Percentiles rank a stretch among this genome's conserved stretches.
phyloP scores from a whole-genome alignment of 2,329 filamentous ascomycete genomes.

The Exophiala mesophila region DNA sequence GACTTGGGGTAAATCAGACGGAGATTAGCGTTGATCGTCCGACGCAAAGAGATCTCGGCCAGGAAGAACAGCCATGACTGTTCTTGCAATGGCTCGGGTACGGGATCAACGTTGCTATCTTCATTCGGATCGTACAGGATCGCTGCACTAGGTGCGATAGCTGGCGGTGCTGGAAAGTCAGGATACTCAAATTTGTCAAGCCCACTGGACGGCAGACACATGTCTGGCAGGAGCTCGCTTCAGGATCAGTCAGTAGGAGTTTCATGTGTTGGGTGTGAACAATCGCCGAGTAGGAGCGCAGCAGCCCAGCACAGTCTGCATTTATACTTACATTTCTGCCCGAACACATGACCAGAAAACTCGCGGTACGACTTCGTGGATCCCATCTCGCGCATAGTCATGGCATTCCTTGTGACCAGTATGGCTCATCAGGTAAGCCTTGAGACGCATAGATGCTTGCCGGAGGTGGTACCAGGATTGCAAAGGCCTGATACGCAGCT shows the following conservation, averaged over 20 bases:
- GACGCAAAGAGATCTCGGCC: not conserved
- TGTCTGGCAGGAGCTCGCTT: not conserved
- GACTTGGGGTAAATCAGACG: not conserved
- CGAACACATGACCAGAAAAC: not conserved
- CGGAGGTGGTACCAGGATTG: not conserved
- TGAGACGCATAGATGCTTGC: not conserved
- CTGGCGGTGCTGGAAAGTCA: not conserved
- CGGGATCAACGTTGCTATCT: not conserved
- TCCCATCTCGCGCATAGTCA: not conserved
- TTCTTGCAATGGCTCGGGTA: not conserved
- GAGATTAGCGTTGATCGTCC: not conserved
- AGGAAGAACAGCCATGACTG: not conserved
- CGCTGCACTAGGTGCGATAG: not conserved
- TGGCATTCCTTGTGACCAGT: not conserved
- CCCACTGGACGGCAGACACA: not conserved
- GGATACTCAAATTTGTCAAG: not conserved
- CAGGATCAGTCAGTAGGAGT: not conserved
- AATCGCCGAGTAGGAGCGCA: not conserved
- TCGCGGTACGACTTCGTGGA: not conserved
- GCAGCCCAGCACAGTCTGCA: not conserved
- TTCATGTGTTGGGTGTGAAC: not conserved
- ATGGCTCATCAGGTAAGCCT: not conserved
- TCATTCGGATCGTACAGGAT: not conserved
- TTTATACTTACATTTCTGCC: not conserved
- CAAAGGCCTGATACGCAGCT: not conserved